Base-by-base conservation (phyloP, 805 yeast genomes). In the baker's yeast (Saccharomyces cerevisiae) region DNA sequence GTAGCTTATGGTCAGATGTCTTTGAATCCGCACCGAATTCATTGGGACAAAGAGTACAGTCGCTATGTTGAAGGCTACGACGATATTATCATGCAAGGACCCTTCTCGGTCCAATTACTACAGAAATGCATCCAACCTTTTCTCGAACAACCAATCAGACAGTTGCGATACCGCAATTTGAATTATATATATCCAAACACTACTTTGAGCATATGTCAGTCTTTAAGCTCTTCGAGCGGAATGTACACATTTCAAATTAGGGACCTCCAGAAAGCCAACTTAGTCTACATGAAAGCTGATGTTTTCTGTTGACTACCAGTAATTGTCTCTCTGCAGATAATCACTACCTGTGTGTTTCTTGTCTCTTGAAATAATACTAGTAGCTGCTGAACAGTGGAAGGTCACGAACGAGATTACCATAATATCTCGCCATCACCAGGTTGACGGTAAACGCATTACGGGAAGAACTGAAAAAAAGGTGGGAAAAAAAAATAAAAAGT, bases 11-110 rank as follows among this genome's bases (percentile, higher is more conserved):
- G 92, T 48, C 85, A 88, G 11, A 67, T 94, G 52, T 84, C 94
- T 0, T 84, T 83, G 71, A 92, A 92, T 66, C 76, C 95, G 3
- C 99, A 92, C 69, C 77, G 79, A 55, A 88, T 92, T 43, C 99
- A 92, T 70, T 84, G 82, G 67, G 87, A 88, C 63, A 66, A 68
- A 5, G 58, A 59, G 0, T 88, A 87, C 65, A 77, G 89, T 6
- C 60, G 52, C 3, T 53, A 64, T 0, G 62, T 61, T 1, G 98
- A 92, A 63, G 75, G 79, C 0, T 79, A 89, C 50, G 83, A 84
- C 0, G 73, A 75, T 36, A 67, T 84, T 0, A 70, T 92, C 0
- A 83, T 85, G 0, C 96, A 88, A 48, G 99, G 96, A 0, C 97
- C 97, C 0, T 73, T 91, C 52, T 72, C 87, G 55, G 78, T 87